A percentile compares a stretch with the other conserved stretches of the same genome.
phyloP scores from a whole-genome alignment of 371 early-diverging fungal genomes.

The Capniomyces stellatus region DNA sequence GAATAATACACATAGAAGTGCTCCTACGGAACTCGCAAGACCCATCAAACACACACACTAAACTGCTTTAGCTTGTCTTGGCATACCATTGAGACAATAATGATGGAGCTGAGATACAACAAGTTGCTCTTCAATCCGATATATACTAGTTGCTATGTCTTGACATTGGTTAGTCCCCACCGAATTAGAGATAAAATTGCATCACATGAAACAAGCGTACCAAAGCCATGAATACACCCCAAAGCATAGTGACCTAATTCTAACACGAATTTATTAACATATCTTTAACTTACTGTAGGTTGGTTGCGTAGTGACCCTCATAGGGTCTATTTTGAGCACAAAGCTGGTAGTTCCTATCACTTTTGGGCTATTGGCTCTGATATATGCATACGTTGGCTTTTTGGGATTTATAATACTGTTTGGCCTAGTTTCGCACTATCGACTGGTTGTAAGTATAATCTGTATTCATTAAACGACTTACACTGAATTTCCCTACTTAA shows the following conservation, averaged over 20 bases:
- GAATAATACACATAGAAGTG: too few species aligned
- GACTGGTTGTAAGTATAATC: neutral
- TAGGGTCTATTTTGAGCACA: neutral
- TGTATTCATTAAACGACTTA: neutral
- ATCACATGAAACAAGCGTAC: too few species aligned
- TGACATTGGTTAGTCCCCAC: neutral
- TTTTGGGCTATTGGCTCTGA: neutral
- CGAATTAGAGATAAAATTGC: too few species aligned
- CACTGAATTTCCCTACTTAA: neutral
- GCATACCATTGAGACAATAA: too few species aligned
- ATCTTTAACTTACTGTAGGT: neutral
- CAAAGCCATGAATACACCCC: neutral
- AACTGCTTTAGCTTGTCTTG: too few species aligned
- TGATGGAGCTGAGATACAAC: neutral
- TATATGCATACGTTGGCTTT: neutral
- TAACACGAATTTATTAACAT: neutral
- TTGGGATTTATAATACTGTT: neutral
- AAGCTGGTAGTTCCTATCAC: neutral
- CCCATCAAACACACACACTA: too few species aligned
- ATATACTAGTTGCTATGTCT: neutral
- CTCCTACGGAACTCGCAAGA: too few species aligned
- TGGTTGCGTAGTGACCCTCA: neutral
- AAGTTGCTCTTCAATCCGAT: neutral
- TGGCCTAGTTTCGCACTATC: neutral
- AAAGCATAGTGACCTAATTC: neutral